Evolutionary conservation across 331 rosid species (phyloP), one percentile per base, ranked within the genome.

Genomic region (Prunus yedoensis): DNA sequence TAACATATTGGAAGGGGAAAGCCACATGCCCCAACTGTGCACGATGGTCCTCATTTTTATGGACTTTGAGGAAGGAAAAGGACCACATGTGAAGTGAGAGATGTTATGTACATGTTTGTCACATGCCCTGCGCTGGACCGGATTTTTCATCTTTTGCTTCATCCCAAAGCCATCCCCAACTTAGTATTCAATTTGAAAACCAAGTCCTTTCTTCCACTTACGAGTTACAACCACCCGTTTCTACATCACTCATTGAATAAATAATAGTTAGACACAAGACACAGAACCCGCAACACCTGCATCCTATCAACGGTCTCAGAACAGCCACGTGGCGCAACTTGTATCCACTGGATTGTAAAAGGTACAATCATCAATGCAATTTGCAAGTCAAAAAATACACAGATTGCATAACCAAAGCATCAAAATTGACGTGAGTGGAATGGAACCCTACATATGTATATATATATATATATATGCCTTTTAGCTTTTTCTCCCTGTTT

Each of bases 191-290:
- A 7, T 1, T 25, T 0, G 2, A 43, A 20, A 58, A 45, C 46
- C 67, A 23, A 9, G 1, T 25, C 14, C 41, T 10, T 20, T 60
- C 65, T 51, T 64, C 28, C 32, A 66, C 46, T 53, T 1, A 20
- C 79, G 14, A 66, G 74, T 53, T 3, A 20, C 79, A n/a, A 66
- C 79, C 35, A 67, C 43, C 23, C 74, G 43, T 13, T 67, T 65
- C 52, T 27, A 43, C 52, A 9, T 23, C 75, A 27, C 25, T 38
- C 9, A 43, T 14, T 14, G 7, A 17, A 41, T 28, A 23, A 5
- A 41, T n/a, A 16, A 41, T 1, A 0, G 5, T n/a, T 35, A 5
- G 41, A 35, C 41, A 35, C 12, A 3, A 3, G 18, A 41, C 23
- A 0, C 0, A 14, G 30, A 12, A 57, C 30, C 17, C 0, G 2